Evolutionary conservation across 2,329 filamentous ascomycete species (phyloP).

Genomic region (Aspergillus flavus): DNA sequence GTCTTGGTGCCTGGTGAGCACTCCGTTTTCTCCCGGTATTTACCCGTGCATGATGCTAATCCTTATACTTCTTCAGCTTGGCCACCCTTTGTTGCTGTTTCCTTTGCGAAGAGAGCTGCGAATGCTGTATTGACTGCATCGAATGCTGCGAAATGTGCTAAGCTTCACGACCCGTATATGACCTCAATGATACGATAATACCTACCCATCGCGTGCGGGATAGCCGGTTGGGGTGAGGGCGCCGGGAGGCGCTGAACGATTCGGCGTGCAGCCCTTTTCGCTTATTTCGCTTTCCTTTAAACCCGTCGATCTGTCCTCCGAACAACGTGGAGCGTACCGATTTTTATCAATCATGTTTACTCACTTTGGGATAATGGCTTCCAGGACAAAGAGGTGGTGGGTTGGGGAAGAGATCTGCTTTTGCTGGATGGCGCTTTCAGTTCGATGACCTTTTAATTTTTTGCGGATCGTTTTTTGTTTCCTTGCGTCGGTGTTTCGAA

Average conservation of each 20-base stretch:
- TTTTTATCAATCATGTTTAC: constrained; percentile 1
- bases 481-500: not conserved
- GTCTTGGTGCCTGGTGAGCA: constrained; percentile 54
- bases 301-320: not conserved
- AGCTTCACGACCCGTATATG: constrained; percentile 24
- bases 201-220: constrained; percentile 11
- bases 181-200: constrained; percentile 27
- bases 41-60: not conserved
- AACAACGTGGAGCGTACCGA: not conserved
- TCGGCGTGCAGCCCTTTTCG: not conserved
- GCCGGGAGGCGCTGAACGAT: constrained; percentile 3
- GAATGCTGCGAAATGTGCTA: constrained; percentile 52
- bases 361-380: not conserved
- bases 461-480: not conserved
- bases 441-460: constrained; percentile 1
- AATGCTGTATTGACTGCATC: constrained; percentile 65
- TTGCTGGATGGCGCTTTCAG: not conserved
- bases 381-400: not conserved
- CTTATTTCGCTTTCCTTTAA: not conserved
- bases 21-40: not conserved
- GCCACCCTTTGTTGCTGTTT: constrained; percentile 65
- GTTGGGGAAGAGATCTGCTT: not conserved
- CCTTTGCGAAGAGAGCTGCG: constrained; percentile 65
- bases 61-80: constrained; percentile 40
- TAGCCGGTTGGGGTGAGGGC: not conserved